Conservation (phyloP, 805 yeast genomes). For the Candida krabiensis region DNA sequence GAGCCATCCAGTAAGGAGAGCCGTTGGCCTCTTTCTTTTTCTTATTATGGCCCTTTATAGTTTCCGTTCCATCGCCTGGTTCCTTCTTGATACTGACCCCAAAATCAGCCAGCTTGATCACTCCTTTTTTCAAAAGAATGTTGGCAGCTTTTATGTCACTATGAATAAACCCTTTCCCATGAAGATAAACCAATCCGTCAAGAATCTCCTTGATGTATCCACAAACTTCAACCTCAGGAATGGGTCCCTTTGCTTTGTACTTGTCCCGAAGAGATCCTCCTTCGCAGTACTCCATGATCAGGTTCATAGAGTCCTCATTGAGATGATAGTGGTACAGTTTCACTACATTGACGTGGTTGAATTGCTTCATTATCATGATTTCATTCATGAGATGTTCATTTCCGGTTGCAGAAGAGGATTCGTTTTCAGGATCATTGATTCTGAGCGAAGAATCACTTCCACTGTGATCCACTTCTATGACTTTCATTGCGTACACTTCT, state of each 20-base stretch:
- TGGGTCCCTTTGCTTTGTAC: constrained; percentile 49
- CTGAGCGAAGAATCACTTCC: constrained; percentile 5
- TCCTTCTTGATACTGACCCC: constrained; percentile 70
- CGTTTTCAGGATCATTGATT: constrained; percentile 4
- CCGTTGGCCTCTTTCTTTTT: constrained; percentile 57
- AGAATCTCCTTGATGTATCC: constrained; percentile 54
- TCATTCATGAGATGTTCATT: constrained; percentile 55
- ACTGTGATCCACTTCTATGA: constrained; percentile 12
- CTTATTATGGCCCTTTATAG: constrained; percentile 33
- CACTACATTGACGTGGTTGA: constrained; percentile 66
- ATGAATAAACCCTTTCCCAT: constrained; percentile 73
- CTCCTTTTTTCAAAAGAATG: constrained; percentile 53
- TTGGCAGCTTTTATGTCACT: constrained; percentile 79
- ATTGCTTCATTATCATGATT: constrained; percentile 62
- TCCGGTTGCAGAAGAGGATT: constrained; percentile 3
- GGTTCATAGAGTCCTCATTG: constrained; percentile 49
- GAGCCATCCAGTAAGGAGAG: constrained; percentile 99
- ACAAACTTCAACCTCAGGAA: constrained; percentile 55
- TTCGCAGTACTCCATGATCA: constrained; percentile 63
- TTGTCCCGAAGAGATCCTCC: constrained; percentile 65
- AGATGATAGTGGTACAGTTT: constrained; percentile 68
- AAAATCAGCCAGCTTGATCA: constrained; percentile 72
- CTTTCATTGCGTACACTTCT: constrained; percentile 27
- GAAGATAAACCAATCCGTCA: constrained; percentile 61
- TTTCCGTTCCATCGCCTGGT: constrained; percentile 71